Percentiles rank a stretch among this genome's conserved stretches.
Evolutionary conservation across 345 rosid species (phyloP).

Genomic region (Hirschfeldia incana): DNA sequence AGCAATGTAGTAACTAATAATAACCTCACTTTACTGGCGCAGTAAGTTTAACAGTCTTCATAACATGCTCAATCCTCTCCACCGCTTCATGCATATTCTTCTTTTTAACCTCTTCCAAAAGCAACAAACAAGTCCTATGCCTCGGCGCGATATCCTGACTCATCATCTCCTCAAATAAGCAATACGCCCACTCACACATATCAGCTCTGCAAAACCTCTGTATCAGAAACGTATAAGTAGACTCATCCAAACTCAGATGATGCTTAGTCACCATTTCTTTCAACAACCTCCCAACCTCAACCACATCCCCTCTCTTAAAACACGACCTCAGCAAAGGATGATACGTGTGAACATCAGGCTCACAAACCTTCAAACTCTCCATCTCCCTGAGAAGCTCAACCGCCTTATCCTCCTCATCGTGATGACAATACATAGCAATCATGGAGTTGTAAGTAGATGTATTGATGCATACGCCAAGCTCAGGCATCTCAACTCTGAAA

Average conservation of each 20-base stretch:
- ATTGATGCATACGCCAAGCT: constrained; percentile 20
- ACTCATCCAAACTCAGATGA: constrained; percentile 73
- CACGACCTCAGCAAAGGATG: constrained; percentile 67
- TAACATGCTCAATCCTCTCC: constrained; percentile 55
- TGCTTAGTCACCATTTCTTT: constrained; percentile 72
- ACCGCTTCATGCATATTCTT: constrained; percentile 55
- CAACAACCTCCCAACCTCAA: constrained; percentile 57
- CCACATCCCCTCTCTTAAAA: constrained; percentile 62
- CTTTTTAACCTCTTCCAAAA: constrained; percentile 62
- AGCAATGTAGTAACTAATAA: neutral
- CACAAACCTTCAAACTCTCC: constrained; percentile 48
- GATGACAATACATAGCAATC: constrained; percentile 77
- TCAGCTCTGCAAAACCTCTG: constrained; percentile 75
- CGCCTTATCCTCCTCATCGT: constrained; percentile 49
- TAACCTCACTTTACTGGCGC: constrained; percentile 30
- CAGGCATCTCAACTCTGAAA: constrained; percentile 61
- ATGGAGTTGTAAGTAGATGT: constrained; percentile 75
- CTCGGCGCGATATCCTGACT: constrained; percentile 64
- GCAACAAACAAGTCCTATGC: constrained; percentile 60
- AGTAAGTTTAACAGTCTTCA: constrained; percentile 51
- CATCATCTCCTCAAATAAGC: constrained; percentile 72
- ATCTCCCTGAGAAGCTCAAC: constrained; percentile 53
- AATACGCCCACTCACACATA: constrained; percentile 66
- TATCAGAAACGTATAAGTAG: constrained; percentile 69
- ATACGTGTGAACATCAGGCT: constrained; percentile 74